Conservation (phyloP, 2,329 filamentous ascomycete species). For the Penicillium decumbens region DNA sequence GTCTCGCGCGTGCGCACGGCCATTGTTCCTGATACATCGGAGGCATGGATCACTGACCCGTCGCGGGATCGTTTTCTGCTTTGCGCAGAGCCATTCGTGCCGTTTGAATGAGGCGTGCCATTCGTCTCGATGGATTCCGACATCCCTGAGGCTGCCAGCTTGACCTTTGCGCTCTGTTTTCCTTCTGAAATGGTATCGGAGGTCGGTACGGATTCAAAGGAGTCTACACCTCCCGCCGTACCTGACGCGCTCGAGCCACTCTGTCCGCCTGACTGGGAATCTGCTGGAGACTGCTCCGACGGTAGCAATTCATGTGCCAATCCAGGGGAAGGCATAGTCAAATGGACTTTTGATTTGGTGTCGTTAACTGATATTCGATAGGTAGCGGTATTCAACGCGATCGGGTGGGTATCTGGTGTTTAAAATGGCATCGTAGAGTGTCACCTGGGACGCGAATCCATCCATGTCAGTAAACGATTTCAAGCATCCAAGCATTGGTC, state of each 20-base stretch:
- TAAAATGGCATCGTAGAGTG: slow-evolving; percentile 33
- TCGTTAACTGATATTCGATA: slow-evolving; percentile 22
- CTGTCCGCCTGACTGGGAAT: slow-evolving; percentile 23
- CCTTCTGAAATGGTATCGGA: slow-evolving; percentile 52
- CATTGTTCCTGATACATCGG: slow-evolving; percentile 27
- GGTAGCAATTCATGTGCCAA: slow-evolving; percentile 22
- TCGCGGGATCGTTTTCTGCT: slow-evolving; percentile 58
- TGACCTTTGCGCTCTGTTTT: slow-evolving; percentile 58
- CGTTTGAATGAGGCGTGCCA: slow-evolving; percentile 30
- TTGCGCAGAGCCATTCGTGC: slow-evolving; percentile 47
- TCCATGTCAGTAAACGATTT: slow-evolving; percentile 7
- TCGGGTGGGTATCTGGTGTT: slow-evolving; percentile 16
- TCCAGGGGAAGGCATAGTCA: slow-evolving; percentile 37
- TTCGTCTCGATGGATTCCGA: slow-evolving; percentile 30
- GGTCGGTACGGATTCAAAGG: slow-evolving; percentile 20
- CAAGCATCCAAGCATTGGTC: not conserved
- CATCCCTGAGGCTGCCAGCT: slow-evolving; percentile 51
- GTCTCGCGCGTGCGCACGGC: slow-evolving; percentile 41
- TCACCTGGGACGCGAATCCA: slow-evolving; percentile 3
- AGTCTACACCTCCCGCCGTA: slow-evolving; percentile 20
- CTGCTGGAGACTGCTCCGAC: slow-evolving; percentile 21
- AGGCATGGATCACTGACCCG: slow-evolving; percentile 50
- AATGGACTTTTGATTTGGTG: slow-evolving; percentile 9
- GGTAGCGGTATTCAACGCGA: slow-evolving; percentile 24
- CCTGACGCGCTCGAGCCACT: slow-evolving; percentile 26